Conservation (phyloP, 139 green algal species). For the Chlorella sp. region DNA sequence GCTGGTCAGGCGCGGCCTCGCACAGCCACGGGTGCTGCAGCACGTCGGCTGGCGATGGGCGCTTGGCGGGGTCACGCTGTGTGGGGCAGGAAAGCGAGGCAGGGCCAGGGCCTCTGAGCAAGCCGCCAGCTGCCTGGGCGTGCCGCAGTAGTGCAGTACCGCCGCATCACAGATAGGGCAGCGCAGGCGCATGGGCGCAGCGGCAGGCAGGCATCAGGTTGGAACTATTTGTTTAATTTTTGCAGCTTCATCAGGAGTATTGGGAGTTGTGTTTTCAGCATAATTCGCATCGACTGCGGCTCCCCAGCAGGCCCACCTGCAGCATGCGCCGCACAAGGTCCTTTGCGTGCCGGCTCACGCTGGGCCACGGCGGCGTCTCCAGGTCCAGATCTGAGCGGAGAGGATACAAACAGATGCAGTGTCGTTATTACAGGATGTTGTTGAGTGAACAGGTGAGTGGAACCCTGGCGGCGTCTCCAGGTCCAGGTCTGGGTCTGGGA, state of each 20-base stretch:
- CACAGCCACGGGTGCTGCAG: conserved; percentile 54
- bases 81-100: neutral
- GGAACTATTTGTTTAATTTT: neutral
- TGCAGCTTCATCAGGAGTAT: neutral
- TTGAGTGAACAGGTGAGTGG: too few species aligned
- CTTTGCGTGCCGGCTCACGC: conserved; percentile 39
- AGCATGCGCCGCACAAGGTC: conserved; percentile 57
- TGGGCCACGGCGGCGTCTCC: conserved; percentile 49
- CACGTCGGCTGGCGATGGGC: conserved; percentile 44
- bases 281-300: neutral
- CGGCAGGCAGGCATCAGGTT: neutral
- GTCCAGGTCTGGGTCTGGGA: conserved; percentile 35
- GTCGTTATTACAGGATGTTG: too few species aligned
- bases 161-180: neutral
- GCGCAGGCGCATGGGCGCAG: neutral
- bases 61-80: conserved; percentile 31
- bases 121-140: neutral
- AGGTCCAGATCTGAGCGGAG: conserved; percentile 52
- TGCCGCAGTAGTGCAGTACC: neutral
- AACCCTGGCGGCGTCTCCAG: conserved; percentile 52
- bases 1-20: conserved; percentile 46
- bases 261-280: neutral
- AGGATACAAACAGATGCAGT: too few species aligned
- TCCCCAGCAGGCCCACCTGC: neutral
- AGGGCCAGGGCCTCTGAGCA: neutral